Percentiles rank a stretch among this genome's conserved stretches.
phyloP scores from a whole-genome alignment of 1,284 basidiomycete species.

The Ceratobasidium sp. region DNA sequence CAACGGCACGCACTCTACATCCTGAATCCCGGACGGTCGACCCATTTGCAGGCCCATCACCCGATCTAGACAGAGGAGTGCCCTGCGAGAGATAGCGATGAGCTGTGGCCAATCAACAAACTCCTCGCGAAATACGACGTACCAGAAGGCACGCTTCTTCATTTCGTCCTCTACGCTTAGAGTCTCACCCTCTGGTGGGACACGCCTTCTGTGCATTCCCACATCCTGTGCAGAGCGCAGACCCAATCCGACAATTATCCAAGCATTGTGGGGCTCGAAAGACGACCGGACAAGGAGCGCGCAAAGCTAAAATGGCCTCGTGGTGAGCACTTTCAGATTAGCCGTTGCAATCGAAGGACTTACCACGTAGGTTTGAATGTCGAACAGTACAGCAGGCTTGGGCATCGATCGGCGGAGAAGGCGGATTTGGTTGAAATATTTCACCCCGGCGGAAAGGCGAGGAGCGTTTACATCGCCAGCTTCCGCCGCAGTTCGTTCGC shows the following conservation, averaged over 20 bases:
- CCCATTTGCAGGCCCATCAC: conserved; percentile 1
- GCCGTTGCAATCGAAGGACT: conserved; percentile 43
- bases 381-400: conserved; percentile 52
- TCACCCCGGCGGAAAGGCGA: conserved; percentile 50
- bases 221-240: conserved; percentile 58
- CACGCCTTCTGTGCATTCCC: conserved; percentile 55
- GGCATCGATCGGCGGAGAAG: conserved; percentile 50
- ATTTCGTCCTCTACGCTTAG: conserved; percentile 56
- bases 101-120: background rate
- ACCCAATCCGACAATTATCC: conserved; percentile 58
- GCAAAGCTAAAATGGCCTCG: conserved; percentile 52
- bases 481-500: conserved; percentile 37
- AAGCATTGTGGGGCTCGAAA: conserved; percentile 52
- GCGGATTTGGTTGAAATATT: conserved; percentile 50
- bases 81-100: background rate
- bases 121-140: background rate
- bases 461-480: conserved; percentile 48
- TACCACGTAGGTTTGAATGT: conserved; percentile 55
- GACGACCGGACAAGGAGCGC: conserved; percentile 52
- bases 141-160: conserved; percentile 65
- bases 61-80: conserved; percentile 6
- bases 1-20: conserved; percentile 17
- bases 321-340: conserved; percentile 48
- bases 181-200: conserved; percentile 45
- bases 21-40: conserved; percentile 27